Evolutionary conservation across 345 rosid species (phyloP).

Genomic region (Rhodamnia rubescens): DNA sequence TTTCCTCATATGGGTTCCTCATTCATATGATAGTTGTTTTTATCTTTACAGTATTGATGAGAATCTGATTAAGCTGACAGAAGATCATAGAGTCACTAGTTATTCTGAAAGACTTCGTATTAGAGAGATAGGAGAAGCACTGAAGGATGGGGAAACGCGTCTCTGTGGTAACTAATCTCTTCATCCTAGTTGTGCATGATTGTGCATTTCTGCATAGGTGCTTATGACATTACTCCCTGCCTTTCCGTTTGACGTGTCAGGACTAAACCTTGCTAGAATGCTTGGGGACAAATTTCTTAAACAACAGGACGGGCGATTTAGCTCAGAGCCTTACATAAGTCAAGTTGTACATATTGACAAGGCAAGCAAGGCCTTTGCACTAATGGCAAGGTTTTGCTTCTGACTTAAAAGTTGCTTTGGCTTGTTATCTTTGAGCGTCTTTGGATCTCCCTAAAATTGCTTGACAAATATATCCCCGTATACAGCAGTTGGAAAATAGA

Average conservation of each 20-base stretch:
- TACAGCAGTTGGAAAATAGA: neutral
- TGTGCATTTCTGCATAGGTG: neutral
- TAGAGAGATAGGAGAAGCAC: slow-evolving; percentile 47
- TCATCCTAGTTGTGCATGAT: neutral
- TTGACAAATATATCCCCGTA: neutral
- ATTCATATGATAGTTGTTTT: neutral
- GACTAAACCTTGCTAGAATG: slow-evolving; percentile 89
- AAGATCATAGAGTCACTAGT: slow-evolving; percentile 79
- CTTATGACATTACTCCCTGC: neutral
- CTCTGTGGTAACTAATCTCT: slow-evolving; percentile 43
- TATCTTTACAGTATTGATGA: slow-evolving; percentile 51
- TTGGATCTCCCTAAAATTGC: neutral
- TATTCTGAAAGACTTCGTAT: slow-evolving; percentile 62
- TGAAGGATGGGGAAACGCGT: slow-evolving; percentile 75
- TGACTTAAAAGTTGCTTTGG: neutral
- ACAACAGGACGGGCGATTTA: slow-evolving; percentile 78
- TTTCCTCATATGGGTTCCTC: neutral
- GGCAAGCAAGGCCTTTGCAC: slow-evolving; percentile 46
- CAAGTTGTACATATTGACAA: slow-evolving; percentile 47
- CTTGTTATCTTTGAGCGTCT: neutral
- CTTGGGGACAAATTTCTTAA: slow-evolving; percentile 96
- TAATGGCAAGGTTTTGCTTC: slow-evolving; percentile 70
- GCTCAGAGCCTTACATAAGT: slow-evolving; percentile 81
- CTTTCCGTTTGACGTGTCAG: slow-evolving; percentile 14
- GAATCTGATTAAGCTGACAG: slow-evolving; percentile 70